A percentile compares a stretch with the other conserved stretches of the same genome.
Evolutionary conservation across 2,329 filamentous ascomycete species (phyloP).

Genomic region (Colletotrichum sp.): DNA sequence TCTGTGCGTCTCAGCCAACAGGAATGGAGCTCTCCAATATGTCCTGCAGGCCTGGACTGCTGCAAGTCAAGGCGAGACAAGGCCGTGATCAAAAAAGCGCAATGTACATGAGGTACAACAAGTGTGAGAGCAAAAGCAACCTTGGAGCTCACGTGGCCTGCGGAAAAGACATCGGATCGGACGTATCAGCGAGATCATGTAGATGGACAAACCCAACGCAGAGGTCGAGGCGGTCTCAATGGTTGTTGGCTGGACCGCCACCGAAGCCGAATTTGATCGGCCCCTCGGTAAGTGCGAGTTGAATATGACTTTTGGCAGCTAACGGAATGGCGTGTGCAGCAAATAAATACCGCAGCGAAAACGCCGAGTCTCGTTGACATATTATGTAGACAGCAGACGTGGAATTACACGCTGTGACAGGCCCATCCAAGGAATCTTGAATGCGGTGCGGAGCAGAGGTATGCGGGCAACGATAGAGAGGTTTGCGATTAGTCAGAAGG

Average conservation of each 20-base stretch:
- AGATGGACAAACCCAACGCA: slow-evolving; percentile 10
- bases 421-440: neutral
- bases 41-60: slow-evolving; percentile 7
- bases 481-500: slow-evolving; percentile 10
- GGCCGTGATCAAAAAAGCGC: slow-evolving; percentile 2
- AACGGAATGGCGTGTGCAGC: neutral
- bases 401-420: neutral
- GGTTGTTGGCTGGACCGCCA: slow-evolving; percentile 3
- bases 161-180: slow-evolving; percentile 9
- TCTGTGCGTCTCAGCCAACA: slow-evolving; percentile 21
- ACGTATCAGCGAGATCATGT: slow-evolving; percentile 13
- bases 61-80: slow-evolving; percentile 16
- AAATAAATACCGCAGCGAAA: slow-evolving; percentile 12
- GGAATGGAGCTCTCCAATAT: slow-evolving; percentile 17
- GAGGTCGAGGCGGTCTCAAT: neutral
- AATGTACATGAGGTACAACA: neutral
- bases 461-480: slow-evolving; percentile 4
- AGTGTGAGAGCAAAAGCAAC: neutral
- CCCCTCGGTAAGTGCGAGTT: neutral
- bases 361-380: neutral
- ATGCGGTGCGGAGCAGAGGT: neutral
- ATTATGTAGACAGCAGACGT: neutral
- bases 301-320: neutral
- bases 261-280: slow-evolving; percentile 6
- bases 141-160: slow-evolving; percentile 14